Evolutionary conservation across 2,329 filamentous ascomycete genomes (phyloP).

Genomic region (Paracoccidioides lutzii): DNA sequence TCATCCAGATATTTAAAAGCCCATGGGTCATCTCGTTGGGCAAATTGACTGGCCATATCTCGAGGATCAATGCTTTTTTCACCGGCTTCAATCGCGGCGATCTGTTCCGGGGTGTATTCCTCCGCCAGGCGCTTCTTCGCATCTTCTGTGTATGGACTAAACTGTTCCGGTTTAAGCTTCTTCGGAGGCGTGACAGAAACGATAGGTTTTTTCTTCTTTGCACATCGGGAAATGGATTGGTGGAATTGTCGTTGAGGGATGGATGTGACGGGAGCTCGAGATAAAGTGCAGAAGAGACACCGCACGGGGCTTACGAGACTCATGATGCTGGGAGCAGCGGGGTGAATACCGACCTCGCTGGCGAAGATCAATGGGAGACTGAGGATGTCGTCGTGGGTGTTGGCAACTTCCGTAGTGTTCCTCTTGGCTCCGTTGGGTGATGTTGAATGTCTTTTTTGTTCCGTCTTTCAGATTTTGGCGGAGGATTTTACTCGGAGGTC

Average conservation of each 20-base stretch:
- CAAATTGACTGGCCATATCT: slow-evolving; percentile 62
- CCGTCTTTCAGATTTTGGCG: background rate
- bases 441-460: background rate
- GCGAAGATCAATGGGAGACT: slow-evolving; percentile 8
- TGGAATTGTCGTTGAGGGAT: slow-evolving; percentile 39
- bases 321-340: slow-evolving; percentile 27
- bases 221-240: slow-evolving; percentile 27
- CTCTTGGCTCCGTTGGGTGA: background rate
- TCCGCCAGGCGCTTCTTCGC: slow-evolving; percentile 50
- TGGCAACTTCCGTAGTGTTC: slow-evolving; percentile 1
- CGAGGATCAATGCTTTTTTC: slow-evolving; percentile 61
- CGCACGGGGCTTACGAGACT: slow-evolving; percentile 35
- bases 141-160: slow-evolving; percentile 51
- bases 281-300: slow-evolving; percentile 40
- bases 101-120: slow-evolving; percentile 68
- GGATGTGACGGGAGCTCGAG: slow-evolving; percentile 29
- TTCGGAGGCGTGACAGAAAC: slow-evolving; percentile 4
- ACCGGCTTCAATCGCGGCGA: slow-evolving; percentile 67
- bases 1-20: slow-evolving; percentile 68
- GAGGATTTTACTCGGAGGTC: background rate
- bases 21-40: slow-evolving; percentile 59
- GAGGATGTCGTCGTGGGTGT: slow-evolving; percentile 2
- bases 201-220: slow-evolving; percentile 25
- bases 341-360: slow-evolving; percentile 10
- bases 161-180: slow-evolving; percentile 18